A percentile compares a stretch with the other conserved stretches of the same genome.
phyloP scores from a whole-genome alignment of 179 eudicot species.

The Silene vulgaris region DNA sequence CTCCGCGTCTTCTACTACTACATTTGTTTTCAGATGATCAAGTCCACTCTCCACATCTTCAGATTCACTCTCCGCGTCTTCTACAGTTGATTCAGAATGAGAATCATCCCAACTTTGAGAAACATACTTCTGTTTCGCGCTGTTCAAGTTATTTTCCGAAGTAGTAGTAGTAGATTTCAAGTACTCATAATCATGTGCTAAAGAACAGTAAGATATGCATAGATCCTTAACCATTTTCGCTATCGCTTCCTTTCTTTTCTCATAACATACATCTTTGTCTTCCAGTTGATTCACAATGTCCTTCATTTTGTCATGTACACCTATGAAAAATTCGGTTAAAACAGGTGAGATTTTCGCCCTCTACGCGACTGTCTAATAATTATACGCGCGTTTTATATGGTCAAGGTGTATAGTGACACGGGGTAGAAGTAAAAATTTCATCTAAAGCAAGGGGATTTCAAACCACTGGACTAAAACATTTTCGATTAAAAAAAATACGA shows the following conservation, averaged over 20 bases:
- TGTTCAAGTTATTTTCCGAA: neutral
- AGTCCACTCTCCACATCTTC: neutral
- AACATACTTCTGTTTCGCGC: neutral
- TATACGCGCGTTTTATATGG: too few relatives aligned
- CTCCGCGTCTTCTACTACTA: constrained; percentile 24
- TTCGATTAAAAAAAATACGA: too few relatives aligned
- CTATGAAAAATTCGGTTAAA: neutral
- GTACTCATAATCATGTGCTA: constrained; percentile 23
- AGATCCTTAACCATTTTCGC: constrained; percentile 19
- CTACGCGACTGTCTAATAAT: too few relatives aligned
- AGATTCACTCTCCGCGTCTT: constrained; percentile 14
- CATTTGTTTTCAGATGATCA: neutral
- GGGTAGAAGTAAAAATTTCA: too few relatives aligned
- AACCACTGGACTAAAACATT: too few relatives aligned
- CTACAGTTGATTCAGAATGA: constrained; percentile 23
- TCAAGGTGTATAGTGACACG: too few relatives aligned
- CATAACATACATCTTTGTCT: neutral
- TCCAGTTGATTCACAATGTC: constrained; percentile 21
- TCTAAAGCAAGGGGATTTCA: too few relatives aligned
- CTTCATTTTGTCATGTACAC: constrained; percentile 28
- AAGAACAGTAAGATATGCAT: constrained; percentile 23
- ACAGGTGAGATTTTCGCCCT: too few relatives aligned
- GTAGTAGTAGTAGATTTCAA: constrained; percentile 5
- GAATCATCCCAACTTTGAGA: constrained; percentile 22
- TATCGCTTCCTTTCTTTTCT: constrained; percentile 16